Evolutionary conservation across 2,329 filamentous ascomycete species (phyloP).

Genomic region (Nectriaceae sp.): DNA sequence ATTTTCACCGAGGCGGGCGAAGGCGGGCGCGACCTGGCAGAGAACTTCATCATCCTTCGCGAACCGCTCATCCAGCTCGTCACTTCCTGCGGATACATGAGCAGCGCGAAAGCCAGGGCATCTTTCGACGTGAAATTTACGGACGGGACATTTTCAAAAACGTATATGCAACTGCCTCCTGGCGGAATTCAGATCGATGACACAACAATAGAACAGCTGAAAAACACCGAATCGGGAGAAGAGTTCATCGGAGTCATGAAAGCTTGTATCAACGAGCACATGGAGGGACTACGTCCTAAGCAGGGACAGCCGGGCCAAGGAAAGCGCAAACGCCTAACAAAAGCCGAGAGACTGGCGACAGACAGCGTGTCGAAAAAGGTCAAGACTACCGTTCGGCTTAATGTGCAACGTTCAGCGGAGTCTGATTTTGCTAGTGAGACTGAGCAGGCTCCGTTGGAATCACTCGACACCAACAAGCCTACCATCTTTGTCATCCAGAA

Average conservation of each 20-base stretch:
- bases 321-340: not conserved
- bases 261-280: conserved; percentile 14
- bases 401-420: not conserved
- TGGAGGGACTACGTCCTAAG: conserved; percentile 8
- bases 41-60: conserved; percentile 18
- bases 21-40: conserved; percentile 1
- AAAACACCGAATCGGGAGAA: not conserved
- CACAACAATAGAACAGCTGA: conserved; percentile 7
- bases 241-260: conserved; percentile 18
- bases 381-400: not conserved
- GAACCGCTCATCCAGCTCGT: conserved; percentile 15
- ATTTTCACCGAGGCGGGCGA: conserved; percentile 23
- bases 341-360: not conserved
- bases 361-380: not conserved
- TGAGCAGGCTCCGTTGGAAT: no score
- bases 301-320: not conserved
- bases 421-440: not conserved
- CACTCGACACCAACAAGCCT: no score
- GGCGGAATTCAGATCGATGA: conserved; percentile 8
- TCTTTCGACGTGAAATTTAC: conserved; percentile 19
- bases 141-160: conserved; percentile 18
- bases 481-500: no score
- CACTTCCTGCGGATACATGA: conserved; percentile 8
- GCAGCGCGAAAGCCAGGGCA: conserved; percentile 13
- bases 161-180: conserved; percentile 10